Evolutionary conservation across 768 basidiomycete genomes (phyloP).

Genomic region (Gloeopeniophorella convolvens): DNA sequence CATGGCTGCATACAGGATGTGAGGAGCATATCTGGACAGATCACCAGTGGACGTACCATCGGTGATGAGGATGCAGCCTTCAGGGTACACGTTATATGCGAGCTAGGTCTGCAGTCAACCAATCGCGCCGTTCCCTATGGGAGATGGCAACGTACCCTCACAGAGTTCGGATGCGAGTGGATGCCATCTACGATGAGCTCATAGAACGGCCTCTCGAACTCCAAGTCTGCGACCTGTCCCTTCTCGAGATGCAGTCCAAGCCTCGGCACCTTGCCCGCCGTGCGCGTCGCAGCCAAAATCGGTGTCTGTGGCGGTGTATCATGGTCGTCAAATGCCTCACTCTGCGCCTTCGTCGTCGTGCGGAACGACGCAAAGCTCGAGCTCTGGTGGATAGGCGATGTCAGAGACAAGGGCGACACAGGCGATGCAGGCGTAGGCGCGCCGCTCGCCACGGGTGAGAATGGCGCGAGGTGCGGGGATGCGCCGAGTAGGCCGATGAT

Average conservation of each 20-base stretch:
- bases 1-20: constrained; percentile 47
- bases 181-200: constrained; percentile 89
- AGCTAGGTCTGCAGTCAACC: constrained; percentile 37
- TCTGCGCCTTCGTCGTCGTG: constrained; percentile 20
- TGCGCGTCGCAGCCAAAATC: constrained; percentile 20
- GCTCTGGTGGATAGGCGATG: constrained; percentile 4
- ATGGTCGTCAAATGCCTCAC: constrained; percentile 56
- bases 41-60: constrained; percentile 82
- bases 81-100: constrained; percentile 76
- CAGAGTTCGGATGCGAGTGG: constrained; percentile 87
- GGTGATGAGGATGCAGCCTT: constrained; percentile 84
- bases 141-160: constrained; percentile 48
- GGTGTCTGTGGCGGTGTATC: constrained; percentile 53
- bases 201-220: constrained; percentile 71
- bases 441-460: constrained; percentile 31
- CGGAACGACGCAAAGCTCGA: constrained; percentile 9
- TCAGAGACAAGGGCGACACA: constrained; percentile 16
- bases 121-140: not conserved
- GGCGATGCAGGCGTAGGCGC: constrained; percentile 22
- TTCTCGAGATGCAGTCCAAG: constrained; percentile 38
- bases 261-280: constrained; percentile 2
- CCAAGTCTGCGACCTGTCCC: constrained; percentile 38
- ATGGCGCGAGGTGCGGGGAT: constrained; percentile 50
- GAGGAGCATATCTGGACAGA: not conserved
- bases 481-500: constrained; percentile 85